A percentile compares a stretch with the other conserved stretches of the same genome.
These are phyloP conservation scores for Paramecium bursaria DNA, from an alignment of 73 alveolate species.

Conservation along the genomic window DNA sequence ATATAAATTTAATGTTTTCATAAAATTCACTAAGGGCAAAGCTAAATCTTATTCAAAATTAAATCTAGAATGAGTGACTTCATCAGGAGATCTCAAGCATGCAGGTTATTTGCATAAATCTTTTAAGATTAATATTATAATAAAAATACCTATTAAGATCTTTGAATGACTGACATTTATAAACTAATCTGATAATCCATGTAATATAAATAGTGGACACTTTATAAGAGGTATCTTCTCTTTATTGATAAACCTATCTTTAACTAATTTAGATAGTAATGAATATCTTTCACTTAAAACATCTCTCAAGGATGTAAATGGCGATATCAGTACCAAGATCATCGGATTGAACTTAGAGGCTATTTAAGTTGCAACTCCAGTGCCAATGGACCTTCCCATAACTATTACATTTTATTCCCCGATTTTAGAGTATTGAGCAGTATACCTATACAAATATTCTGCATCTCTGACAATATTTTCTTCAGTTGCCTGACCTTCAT, in stretches of 20 bases:
- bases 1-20: too few species aligned
- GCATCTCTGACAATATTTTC: slow-evolving; percentile 55
- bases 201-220: too few species aligned
- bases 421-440: slow-evolving; percentile 30
- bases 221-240: slow-evolving; percentile 10
- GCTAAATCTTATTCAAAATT: too few species aligned
- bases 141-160: too few species aligned
- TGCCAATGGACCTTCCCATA: slow-evolving; percentile 68
- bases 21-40: too few species aligned
- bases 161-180: too few species aligned
- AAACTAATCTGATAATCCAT: too few species aligned
- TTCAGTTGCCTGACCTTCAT: slow-evolving; percentile 60
- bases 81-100: too few species aligned
- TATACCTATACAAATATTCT: slow-evolving; percentile 26
- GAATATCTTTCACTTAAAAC: slow-evolving; percentile 17
- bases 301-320: slow-evolving; percentile 25
- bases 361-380: slow-evolving; percentile 68
- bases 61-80: too few species aligned
- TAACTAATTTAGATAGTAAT: neutral
- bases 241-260: slow-evolving; percentile 12
- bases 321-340: slow-evolving; percentile 2
- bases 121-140: too few species aligned
- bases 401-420: slow-evolving; percentile 53
- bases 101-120: too few species aligned
- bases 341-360: slow-evolving; percentile 56